Base-by-base conservation (phyloP, 805 yeast species). In the Hanseniaspora lindneri region DNA sequence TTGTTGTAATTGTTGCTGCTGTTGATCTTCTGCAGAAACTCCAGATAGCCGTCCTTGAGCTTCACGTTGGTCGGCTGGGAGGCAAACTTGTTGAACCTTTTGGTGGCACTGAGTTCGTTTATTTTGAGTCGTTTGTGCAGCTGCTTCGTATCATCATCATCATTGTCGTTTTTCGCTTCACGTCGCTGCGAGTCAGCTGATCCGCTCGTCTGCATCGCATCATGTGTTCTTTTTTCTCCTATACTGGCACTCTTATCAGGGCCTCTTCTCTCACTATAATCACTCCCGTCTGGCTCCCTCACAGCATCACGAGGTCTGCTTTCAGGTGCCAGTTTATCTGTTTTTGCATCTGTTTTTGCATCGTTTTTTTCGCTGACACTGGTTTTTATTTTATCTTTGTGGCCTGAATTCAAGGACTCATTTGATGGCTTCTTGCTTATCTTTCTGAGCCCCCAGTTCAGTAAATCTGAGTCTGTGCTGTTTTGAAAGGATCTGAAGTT, bases 401-500 rank as follows among this genome's bases (percentile, higher is more conserved):
- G 8, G 11, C n/a, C n/a, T n/a, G n/a, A n/a, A n/a, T n/a, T n/a
- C n/a, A n/a, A n/a, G 23, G 8, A n/a, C n/a, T 25, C 16, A 10
- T 33, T 5, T 43, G 33, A 8, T 11, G 29, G 29, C 11, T 10
- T 44, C 24, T 35, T 44, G 17, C 16, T 27, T 6, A 36, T 35
- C 17, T 32, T 35, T 14, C 35, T 44, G 24, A 28, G 29, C 2
- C 41, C 48, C 48, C 48, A 44, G 16, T 39, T 44, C 17, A 44
- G n/a, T 5, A 44, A 21, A 28, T 44, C 48, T 8, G 36, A 36
- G 21, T 44, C 48, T 28, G 48, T 28, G 20, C 41, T 36, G 16
- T 44, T 44, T 19, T 41, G 46, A 32, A 47, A 47, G 4, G 44
- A 42, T 32, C 44, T 47, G 13, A 47, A 47, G 13, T 47, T 47